Percentiles rank a stretch among this genome's conserved stretches.
Evolutionary conservation across 202 grass and related monocot genomes (phyloP).

Genomic region (Alloteropsis angusta): DNA sequence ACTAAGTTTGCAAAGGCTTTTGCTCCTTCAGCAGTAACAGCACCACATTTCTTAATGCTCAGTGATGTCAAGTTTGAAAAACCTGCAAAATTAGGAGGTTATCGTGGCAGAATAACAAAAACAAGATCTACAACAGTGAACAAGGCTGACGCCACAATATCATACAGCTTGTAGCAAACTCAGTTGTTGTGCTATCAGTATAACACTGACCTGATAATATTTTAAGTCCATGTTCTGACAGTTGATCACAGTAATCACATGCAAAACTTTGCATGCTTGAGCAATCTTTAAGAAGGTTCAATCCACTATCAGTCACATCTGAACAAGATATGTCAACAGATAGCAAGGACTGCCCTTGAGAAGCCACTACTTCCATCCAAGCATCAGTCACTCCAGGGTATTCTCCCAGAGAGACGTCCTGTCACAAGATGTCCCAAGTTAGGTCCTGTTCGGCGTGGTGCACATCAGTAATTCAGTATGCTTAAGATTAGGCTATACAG

Average conservation of each 20-base stretch:
- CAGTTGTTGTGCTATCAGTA: not conserved
- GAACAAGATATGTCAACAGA: conserved; percentile 90
- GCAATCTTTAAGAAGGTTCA: conserved; percentile 70
- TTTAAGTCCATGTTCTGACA: conserved; percentile 68
- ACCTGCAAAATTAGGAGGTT: conserved; percentile 39
- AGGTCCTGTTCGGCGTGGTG: not conserved
- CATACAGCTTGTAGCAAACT: conserved; percentile 11
- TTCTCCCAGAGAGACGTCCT: conserved; percentile 89
- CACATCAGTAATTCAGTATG: not conserved
- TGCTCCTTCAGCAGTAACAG: conserved; percentile 78
- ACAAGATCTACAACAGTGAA: not conserved
- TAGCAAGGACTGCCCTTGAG: conserved; percentile 79
- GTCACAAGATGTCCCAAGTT: conserved; percentile 2
- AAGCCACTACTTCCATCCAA: conserved; percentile 83
- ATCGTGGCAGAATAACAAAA: not conserved
- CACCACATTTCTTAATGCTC: conserved; percentile 75
- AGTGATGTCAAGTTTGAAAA: conserved; percentile 75
- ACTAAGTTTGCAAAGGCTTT: conserved; percentile 64
- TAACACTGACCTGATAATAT: conserved; percentile 56
- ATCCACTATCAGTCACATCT: conserved; percentile 76
- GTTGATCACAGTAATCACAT: conserved; percentile 85
- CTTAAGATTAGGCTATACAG: not conserved
- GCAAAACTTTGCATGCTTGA: conserved; percentile 60
- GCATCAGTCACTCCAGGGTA: conserved; percentile 86
- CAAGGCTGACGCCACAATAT: not conserved